A percentile compares a stretch with the other conserved stretches of the same genome.
Evolutionary conservation across 2,329 filamentous ascomycete species (phyloP).

Genomic region (Hortaea werneckii): DNA sequence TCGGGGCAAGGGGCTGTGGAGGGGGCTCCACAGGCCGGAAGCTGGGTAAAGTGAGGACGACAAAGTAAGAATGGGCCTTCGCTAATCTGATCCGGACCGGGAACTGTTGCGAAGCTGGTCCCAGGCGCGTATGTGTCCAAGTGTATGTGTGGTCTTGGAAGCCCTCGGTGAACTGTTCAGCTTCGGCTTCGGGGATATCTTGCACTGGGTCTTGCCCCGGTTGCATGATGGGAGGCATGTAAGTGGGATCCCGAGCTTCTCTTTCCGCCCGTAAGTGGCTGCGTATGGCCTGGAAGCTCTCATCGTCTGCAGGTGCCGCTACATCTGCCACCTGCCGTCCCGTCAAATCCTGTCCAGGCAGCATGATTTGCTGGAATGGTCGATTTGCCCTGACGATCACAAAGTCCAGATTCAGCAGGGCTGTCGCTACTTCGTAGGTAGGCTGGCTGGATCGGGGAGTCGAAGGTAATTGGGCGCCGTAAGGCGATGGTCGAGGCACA

Average conservation of each 20-base stretch:
- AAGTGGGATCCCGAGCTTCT: conserved; percentile 38
- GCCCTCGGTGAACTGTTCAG: conserved; percentile 35
- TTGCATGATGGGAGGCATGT: conserved; percentile 40
- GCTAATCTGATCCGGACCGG: conserved; percentile 28
- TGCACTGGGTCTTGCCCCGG: conserved; percentile 34
- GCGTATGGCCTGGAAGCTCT: conserved; percentile 35
- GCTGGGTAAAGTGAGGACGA: conserved; percentile 31
- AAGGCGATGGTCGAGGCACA: conserved; percentile 11
- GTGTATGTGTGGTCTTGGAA: conserved; percentile 32
- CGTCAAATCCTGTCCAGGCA: conserved; percentile 27
- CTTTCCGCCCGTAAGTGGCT: conserved; percentile 37
- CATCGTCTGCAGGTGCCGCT: conserved; percentile 31
- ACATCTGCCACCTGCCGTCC: conserved; percentile 35
- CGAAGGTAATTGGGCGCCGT: conserved; percentile 6
- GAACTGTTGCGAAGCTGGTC: conserved; percentile 25
- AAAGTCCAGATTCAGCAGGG: conserved; percentile 39
- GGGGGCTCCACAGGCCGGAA: conserved; percentile 16
- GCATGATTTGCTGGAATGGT: conserved; percentile 34
- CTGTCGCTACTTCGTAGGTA: conserved; percentile 23
- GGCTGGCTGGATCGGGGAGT: conserved; percentile 1
- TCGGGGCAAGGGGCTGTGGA: conserved; percentile 1
- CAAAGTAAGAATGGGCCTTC: conserved; percentile 37
- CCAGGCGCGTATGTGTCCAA: conserved; percentile 30
- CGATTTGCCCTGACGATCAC: conserved; percentile 37
- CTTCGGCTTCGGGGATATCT: conserved; percentile 31